Conservation (phyloP, 2,329 filamentous ascomycete species). For the Leptoxyphium fumago region DNA sequence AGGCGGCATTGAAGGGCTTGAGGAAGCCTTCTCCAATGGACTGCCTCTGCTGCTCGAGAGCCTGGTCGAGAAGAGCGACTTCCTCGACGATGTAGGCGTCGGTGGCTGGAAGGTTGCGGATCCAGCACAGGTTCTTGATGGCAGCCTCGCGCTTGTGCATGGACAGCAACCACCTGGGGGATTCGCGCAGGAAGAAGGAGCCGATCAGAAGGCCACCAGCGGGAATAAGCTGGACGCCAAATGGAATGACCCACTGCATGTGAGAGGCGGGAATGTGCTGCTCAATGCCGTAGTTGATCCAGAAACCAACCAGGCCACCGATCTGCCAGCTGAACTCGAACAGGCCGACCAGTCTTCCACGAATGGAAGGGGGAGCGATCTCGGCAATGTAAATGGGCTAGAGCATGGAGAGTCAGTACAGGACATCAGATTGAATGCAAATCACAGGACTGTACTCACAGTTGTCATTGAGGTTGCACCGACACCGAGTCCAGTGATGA, state of each 20-base stretch:
- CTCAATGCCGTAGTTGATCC: constrained; percentile 30
- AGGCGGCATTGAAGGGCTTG: constrained; percentile 49
- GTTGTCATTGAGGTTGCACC: constrained; percentile 41
- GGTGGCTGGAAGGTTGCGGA: constrained; percentile 41
- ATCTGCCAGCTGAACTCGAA: constrained; percentile 44
- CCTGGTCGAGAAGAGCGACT: constrained; percentile 53
- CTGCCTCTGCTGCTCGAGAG: constrained; percentile 48
- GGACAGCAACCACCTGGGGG: constrained; percentile 29
- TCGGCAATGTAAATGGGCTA: constrained; percentile 45
- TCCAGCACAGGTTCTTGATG: constrained; percentile 41
- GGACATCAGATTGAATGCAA: background rate
- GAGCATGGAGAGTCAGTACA: constrained; percentile 8
- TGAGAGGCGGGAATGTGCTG: constrained; percentile 28
- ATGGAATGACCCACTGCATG: constrained; percentile 27
- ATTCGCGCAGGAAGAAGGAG: constrained; percentile 29
- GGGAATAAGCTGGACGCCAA: constrained; percentile 53
- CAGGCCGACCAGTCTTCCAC: constrained; percentile 43
- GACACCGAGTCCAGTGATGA: constrained; percentile 42
- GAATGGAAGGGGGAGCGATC: constrained; percentile 41
- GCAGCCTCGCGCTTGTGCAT: constrained; percentile 28
- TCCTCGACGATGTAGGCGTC: constrained; percentile 61
- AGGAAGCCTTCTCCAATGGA: constrained; percentile 59
- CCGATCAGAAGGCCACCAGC: constrained; percentile 41
- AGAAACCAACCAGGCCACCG: constrained; percentile 36
- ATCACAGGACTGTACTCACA: background rate